A percentile compares a stretch with the other conserved stretches of the same genome.
Conservation (phyloP, 2,329 filamentous ascomycete genomes). For the Aspergillus brunneoviolaceus region DNA sequence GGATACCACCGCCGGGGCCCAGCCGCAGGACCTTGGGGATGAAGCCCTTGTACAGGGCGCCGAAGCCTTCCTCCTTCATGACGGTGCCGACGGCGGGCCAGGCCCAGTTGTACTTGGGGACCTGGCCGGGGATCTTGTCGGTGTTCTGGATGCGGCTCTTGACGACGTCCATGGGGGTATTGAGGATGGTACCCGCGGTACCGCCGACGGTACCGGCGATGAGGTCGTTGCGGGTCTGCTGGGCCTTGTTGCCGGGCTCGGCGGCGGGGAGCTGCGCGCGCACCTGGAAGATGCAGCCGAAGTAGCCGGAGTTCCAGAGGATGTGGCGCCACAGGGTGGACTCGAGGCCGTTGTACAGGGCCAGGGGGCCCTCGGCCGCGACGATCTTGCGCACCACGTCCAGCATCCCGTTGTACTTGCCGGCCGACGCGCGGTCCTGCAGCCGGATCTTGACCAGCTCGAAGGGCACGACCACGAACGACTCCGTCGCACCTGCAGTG, state of each 20-base stretch:
- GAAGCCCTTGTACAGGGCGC: slow-evolving; percentile 96
- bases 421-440: slow-evolving; percentile 89
- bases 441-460: slow-evolving; percentile 98
- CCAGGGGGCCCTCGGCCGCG: slow-evolving; percentile 76
- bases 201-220: slow-evolving; percentile 84
- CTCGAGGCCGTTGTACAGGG: slow-evolving; percentile 95
- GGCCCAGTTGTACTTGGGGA: slow-evolving; percentile 98
- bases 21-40: slow-evolving; percentile 85
- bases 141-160: slow-evolving; percentile 98
- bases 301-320: slow-evolving; percentile 93
- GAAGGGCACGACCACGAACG: slow-evolving; percentile 96
- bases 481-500: slow-evolving; percentile 89
- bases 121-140: slow-evolving; percentile 72
- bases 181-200: slow-evolving; percentile 84
- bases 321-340: slow-evolving; percentile 95
- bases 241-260: slow-evolving; percentile 67
- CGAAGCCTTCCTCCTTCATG: slow-evolving; percentile 88
- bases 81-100: slow-evolving; percentile 84
- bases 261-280: slow-evolving; percentile 77
- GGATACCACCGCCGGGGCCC: slow-evolving; percentile 66
- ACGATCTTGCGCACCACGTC: slow-evolving; percentile 66
- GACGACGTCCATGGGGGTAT: slow-evolving; percentile 96
- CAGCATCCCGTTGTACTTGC: slow-evolving; percentile 61
- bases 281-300: slow-evolving; percentile 98
- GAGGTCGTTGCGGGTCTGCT: slow-evolving; percentile 83